Evolutionary conservation across 139 green algal genomes (phyloP).

Genomic region (Tetraselmis striata): DNA sequence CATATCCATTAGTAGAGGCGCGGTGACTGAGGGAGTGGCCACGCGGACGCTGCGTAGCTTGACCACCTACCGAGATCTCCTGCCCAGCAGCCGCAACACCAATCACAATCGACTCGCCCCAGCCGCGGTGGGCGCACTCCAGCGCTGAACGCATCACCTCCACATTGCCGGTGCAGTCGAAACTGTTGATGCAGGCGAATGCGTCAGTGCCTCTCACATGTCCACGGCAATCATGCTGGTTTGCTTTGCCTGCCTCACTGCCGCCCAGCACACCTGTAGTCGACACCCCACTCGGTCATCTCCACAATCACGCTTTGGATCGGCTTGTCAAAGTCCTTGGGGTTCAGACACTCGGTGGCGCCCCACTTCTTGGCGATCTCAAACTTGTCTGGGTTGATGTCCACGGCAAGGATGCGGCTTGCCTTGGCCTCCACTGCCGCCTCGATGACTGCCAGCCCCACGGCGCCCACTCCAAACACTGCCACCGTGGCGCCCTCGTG

Average conservation of each 20-base stretch:
- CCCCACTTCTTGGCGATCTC: constrained; percentile 69
- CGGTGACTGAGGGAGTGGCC: not conserved
- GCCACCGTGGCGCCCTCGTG: constrained; percentile 76
- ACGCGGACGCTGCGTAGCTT: not conserved
- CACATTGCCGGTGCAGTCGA: constrained; percentile 83
- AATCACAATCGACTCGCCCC: constrained; percentile 76
- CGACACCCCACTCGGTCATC: constrained; percentile 84
- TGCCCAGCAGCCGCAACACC: constrained; percentile 79
- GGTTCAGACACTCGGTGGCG: constrained; percentile 83
- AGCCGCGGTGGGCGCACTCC: constrained; percentile 85
- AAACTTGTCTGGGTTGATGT: constrained; percentile 89
- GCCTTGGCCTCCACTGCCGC: constrained; percentile 59
- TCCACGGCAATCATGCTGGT: not conserved
- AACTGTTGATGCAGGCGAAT: constrained; percentile 9
- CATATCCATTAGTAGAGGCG: too few species aligned
- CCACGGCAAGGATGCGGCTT: constrained; percentile 82
- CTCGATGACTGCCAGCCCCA: constrained; percentile 89
- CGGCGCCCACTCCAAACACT: constrained; percentile 79
- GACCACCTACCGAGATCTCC: constrained; percentile 57
- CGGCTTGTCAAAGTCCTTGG: constrained; percentile 70
- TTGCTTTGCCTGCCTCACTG: not conserved
- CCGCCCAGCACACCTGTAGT: constrained; percentile 76
- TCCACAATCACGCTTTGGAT: constrained; percentile 78
- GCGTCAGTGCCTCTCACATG: too few species aligned
- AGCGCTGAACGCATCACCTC: constrained; percentile 91